phyloP scores from a whole-genome alignment of 2,329 filamentous ascomycete genomes.

The Arthrobotrys megalospora region DNA sequence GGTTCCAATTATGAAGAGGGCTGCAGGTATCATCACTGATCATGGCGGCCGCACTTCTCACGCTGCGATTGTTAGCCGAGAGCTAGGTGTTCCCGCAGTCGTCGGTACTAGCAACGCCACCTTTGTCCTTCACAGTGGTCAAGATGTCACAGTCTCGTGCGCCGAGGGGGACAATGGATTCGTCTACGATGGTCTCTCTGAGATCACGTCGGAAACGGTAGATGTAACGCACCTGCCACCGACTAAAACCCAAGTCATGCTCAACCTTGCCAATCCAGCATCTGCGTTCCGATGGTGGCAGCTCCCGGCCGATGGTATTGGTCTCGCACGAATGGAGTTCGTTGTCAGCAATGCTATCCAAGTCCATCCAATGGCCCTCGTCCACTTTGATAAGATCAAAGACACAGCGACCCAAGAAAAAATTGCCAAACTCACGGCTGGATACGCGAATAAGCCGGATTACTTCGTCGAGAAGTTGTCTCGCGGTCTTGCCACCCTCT shows the following conservation, averaged over 20 bases:
- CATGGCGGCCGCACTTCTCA: conserved; percentile 68
- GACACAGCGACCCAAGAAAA: conserved; percentile 63
- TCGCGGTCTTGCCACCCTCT: conserved; percentile 67
- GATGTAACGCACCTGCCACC: conserved; percentile 60
- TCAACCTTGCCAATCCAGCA: conserved; percentile 67
- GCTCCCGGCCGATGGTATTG: conserved; percentile 67
- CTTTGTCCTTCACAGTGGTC: conserved; percentile 66
- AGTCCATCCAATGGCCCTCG: conserved; percentile 67
- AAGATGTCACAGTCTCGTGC: conserved; percentile 68
- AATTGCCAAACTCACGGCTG: conserved; percentile 65
- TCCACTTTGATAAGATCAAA: conserved; percentile 66
- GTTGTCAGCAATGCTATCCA: conserved; percentile 67
- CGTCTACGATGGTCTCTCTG: conserved; percentile 67
- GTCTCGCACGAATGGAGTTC: conserved; percentile 68
- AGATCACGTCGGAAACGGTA: conserved; percentile 66
- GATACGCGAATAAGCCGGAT: conserved; percentile 66
- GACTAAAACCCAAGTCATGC: conserved; percentile 66
- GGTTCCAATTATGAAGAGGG: conserved; percentile 68
- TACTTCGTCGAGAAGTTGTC: conserved; percentile 68
- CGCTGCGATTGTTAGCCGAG: conserved; percentile 68
- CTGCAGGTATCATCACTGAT: conserved; percentile 67
- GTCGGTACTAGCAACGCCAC: conserved; percentile 66
- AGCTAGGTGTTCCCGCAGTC: conserved; percentile 67
- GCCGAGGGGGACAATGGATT: conserved; percentile 67
- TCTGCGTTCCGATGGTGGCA: conserved; percentile 68